Evolutionary conservation across 768 basidiomycete species (phyloP).

Genomic region (Rhodosporidiobolus sp.): DNA sequence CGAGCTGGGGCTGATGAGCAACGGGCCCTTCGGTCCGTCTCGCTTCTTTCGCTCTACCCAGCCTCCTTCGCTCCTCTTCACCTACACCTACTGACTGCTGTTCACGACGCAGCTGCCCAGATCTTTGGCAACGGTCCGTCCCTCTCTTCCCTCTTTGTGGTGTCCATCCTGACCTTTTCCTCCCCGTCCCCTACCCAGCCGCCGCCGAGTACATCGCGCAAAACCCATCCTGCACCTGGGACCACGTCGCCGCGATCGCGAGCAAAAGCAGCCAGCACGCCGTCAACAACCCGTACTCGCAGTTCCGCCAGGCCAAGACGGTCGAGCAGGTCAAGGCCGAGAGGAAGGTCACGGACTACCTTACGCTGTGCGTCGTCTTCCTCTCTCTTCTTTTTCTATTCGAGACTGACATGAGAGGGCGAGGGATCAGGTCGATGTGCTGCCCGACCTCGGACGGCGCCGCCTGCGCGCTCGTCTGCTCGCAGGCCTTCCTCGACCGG

Average conservation of each 20-base stretch:
- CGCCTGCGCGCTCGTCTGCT: constrained; percentile 66
- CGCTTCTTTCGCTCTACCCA: background rate
- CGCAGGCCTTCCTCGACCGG: constrained; percentile 69
- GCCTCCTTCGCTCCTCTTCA: constrained; percentile 3
- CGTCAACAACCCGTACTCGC: constrained; percentile 76
- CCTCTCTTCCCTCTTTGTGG: no score
- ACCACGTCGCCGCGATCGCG: constrained; percentile 67
- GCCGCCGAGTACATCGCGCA: constrained; percentile 36
- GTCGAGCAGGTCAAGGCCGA: constrained; percentile 49
- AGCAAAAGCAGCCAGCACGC: constrained; percentile 82
- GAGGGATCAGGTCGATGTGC: constrained; percentile 70
- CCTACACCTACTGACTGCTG: no score
- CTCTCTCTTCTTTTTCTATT: background rate
- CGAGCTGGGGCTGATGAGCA: constrained; percentile 24
- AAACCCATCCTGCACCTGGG: constrained; percentile 65
- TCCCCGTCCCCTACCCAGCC: no score
- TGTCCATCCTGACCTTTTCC: background rate
- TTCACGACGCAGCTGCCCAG: constrained; percentile 65
- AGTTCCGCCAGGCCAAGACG: constrained; percentile 75
- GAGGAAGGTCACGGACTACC: constrained; percentile 10
- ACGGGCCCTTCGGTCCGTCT: constrained; percentile 32
- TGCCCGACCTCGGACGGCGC: constrained; percentile 68
- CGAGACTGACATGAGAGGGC: background rate
- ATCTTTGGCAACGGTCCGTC: constrained; percentile 66
- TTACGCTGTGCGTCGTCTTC: no score